Conservation (phyloP, 1,139 yeast genomes). For the Candida freyschussii region DNA sequence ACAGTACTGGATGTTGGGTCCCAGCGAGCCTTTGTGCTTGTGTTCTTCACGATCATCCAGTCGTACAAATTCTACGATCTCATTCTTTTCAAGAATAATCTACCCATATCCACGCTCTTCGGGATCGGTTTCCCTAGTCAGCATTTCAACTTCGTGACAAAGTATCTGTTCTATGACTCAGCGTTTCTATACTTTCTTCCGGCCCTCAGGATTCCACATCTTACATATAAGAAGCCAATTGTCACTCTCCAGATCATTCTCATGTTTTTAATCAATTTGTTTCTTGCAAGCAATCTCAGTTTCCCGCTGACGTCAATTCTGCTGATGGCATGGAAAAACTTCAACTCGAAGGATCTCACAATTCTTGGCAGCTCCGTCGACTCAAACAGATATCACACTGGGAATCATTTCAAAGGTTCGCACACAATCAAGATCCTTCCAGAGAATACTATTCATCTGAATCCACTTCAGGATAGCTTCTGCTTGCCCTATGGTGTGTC, state of each 20-base stretch:
- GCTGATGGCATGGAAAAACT: slow-evolving; percentile 40
- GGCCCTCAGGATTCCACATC: slow-evolving; percentile 66
- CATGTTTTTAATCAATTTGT: slow-evolving; percentile 33
- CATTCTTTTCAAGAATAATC: slow-evolving; percentile 32
- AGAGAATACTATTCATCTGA: slow-evolving; percentile 80
- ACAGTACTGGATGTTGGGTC: slow-evolving; percentile 70
- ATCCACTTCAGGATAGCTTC: slow-evolving; percentile 63
- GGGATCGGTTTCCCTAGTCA: slow-evolving; percentile 38
- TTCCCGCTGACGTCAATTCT: slow-evolving; percentile 49
- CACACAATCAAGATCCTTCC: slow-evolving; percentile 86
- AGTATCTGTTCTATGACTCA: slow-evolving; percentile 72
- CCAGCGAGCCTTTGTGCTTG: slow-evolving; percentile 63
- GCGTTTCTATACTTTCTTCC: slow-evolving; percentile 66
- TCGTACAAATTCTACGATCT: slow-evolving; percentile 79
- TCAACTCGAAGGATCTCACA: slow-evolving; percentile 59
- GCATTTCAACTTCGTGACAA: slow-evolving; percentile 56
- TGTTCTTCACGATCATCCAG: slow-evolving; percentile 69
- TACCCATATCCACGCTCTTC: slow-evolving; percentile 28
- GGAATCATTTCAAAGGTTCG: slow-evolving; percentile 77
- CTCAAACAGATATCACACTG: slow-evolving; percentile 45
- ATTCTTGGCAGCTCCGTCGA: slow-evolving; percentile 51
- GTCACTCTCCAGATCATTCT: slow-evolving; percentile 33
- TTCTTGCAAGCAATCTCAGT: slow-evolving; percentile 34
- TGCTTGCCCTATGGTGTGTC: slow-evolving; percentile 49
- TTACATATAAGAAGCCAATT: slow-evolving; percentile 44